Conservation (phyloP, 352 stramenopile genomes). For the Peronospora farinosa region DNA sequence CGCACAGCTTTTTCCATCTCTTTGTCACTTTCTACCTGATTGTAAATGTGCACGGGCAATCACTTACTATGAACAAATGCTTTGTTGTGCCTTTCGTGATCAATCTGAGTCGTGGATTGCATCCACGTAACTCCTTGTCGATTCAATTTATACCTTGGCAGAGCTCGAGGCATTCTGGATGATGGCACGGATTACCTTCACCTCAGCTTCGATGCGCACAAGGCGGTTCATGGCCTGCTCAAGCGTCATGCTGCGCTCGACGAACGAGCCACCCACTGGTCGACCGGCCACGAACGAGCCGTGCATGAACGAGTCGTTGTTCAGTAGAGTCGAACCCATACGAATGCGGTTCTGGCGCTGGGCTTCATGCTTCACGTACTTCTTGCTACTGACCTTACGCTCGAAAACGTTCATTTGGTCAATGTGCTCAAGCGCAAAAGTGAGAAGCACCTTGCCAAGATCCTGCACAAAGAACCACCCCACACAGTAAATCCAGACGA, state of each 20-base stretch:
- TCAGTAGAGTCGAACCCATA: slow-evolving; percentile 55
- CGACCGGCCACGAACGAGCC: slow-evolving; percentile 76
- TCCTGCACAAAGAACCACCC: slow-evolving; percentile 87
- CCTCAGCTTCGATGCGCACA: slow-evolving; percentile 52
- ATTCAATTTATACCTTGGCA: slow-evolving; percentile 19
- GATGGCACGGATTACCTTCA: slow-evolving; percentile 61
- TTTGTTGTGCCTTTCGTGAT: not conserved
- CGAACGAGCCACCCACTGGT: slow-evolving; percentile 49
- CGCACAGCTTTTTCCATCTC: slow-evolving; percentile 20
- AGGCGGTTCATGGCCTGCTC: slow-evolving; percentile 74
- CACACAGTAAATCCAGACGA: slow-evolving; percentile 88
- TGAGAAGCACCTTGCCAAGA: slow-evolving; percentile 56
- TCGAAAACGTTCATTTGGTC: slow-evolving; percentile 53
- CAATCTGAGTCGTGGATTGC: not conserved
- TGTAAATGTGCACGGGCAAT: slow-evolving; percentile 13
- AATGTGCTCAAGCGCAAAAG: slow-evolving; percentile 57
- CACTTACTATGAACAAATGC: slow-evolving; percentile 28
- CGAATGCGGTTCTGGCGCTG: slow-evolving; percentile 76
- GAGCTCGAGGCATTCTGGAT: slow-evolving; percentile 44
- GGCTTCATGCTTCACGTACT: slow-evolving; percentile 50
- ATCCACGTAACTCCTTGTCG: slow-evolving; percentile 1
- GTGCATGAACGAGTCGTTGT: slow-evolving; percentile 60
- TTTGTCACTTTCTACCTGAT: slow-evolving; percentile 6
- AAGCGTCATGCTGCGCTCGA: slow-evolving; percentile 54
- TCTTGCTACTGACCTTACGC: slow-evolving; percentile 52